Conservation (phyloP, 2,329 filamentous ascomycete species). For the Elsinoe necatrix region DNA sequence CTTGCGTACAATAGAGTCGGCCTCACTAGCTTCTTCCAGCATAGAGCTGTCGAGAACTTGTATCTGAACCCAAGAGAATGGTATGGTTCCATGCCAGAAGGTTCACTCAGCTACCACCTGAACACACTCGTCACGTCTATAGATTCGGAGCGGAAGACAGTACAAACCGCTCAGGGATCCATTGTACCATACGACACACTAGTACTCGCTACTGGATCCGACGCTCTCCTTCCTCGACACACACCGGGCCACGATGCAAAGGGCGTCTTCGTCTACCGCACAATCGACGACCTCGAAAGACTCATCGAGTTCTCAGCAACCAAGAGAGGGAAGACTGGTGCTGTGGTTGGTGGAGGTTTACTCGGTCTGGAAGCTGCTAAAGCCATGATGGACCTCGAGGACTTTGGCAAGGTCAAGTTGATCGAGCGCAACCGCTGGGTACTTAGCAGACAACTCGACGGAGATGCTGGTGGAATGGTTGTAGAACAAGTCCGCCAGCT, state of each 20-base stretch:
- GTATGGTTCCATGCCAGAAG: constrained; percentile 60
- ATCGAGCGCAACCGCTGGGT: constrained; percentile 81
- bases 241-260: constrained; percentile 71
- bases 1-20: constrained; percentile 88
- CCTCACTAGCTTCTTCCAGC: constrained; percentile 79
- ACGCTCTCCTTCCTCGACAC: constrained; percentile 64
- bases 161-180: constrained; percentile 62
- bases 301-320: constrained; percentile 65
- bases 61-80: constrained; percentile 80
- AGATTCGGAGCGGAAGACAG: constrained; percentile 53
- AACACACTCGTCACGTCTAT: constrained; percentile 67
- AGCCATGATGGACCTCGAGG: constrained; percentile 77
- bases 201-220: constrained; percentile 77
- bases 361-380: constrained; percentile 84
- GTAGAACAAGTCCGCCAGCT: constrained; percentile 71
- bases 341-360: constrained; percentile 76
- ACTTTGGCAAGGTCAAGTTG: constrained; percentile 64
- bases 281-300: constrained; percentile 68
- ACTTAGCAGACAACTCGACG: constrained; percentile 71
- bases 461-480: constrained; percentile 71
- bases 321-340: constrained; percentile 59
- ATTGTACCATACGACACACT: constrained; percentile 69
- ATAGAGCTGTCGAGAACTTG: constrained; percentile 75
- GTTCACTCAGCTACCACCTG: constrained; percentile 64
- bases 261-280: constrained; percentile 84